Conservation (phyloP, 2,329 filamentous ascomycete genomes). For the Aschersonia sp. region DNA sequence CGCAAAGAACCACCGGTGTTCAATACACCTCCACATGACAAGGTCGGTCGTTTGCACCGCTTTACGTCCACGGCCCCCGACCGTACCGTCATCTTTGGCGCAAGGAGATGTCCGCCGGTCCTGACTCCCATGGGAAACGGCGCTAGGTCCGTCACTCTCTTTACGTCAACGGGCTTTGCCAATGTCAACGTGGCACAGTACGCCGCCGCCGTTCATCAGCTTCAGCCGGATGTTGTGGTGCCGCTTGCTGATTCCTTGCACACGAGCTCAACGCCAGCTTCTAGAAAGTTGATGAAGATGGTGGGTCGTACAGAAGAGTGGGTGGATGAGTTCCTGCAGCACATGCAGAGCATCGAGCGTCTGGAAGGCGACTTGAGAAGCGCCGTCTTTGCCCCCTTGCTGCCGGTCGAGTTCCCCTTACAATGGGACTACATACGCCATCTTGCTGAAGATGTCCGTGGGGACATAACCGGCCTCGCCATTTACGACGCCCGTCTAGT, state of each 20-base stretch:
- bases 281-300: constrained; percentile 71
- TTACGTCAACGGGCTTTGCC: constrained; percentile 78
- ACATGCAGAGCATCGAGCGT: constrained; percentile 12
- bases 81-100: constrained; percentile 55
- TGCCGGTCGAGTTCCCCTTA: constrained; percentile 59
- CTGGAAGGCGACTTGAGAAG: constrained; percentile 13
- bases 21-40: constrained; percentile 17
- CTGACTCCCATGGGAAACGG: constrained; percentile 57
- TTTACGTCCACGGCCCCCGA: constrained; percentile 62
- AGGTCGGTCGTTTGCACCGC: constrained; percentile 47
- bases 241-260: constrained; percentile 57
- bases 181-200: constrained; percentile 58
- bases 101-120: constrained; percentile 66
- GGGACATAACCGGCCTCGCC: constrained; percentile 52
- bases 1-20: constrained; percentile 35
- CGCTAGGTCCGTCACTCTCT: constrained; percentile 56
- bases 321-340: constrained; percentile 51
- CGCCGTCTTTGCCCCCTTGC: constrained; percentile 48
- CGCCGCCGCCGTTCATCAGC: constrained; percentile 42
- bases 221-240: constrained; percentile 70
- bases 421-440: constrained; percentile 72
- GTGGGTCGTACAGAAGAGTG: constrained; percentile 74
- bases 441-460: constrained; percentile 47
- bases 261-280: constrained; percentile 35
- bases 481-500: constrained; percentile 64